A percentile compares a stretch with the other conserved stretches of the same genome.
These are phyloP conservation scores for Ceriops zippeliana DNA, from an alignment of 345 rosid species.

Conservation along the genomic window DNA sequence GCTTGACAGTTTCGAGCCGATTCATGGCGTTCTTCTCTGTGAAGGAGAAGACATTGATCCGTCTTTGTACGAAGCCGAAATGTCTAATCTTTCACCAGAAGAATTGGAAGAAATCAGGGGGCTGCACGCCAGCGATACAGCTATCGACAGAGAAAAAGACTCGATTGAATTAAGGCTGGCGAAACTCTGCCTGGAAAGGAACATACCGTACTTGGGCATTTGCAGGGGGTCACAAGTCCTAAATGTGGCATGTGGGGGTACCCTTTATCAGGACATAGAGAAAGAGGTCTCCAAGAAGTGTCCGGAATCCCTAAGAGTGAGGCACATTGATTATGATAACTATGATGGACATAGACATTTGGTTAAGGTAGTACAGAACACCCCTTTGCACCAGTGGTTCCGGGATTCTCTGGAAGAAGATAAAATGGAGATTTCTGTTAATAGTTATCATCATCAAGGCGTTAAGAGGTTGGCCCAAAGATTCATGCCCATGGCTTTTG, in stretches of 20 bases:
- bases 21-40: slow-evolving; percentile 89
- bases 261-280: slow-evolving; percentile 67
- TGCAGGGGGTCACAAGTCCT: slow-evolving; percentile 83
- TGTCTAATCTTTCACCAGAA: slow-evolving; percentile 45
- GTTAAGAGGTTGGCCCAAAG: slow-evolving; percentile 66
- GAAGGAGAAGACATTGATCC: slow-evolving; percentile 96
- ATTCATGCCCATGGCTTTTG: slow-evolving; percentile 76
- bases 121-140: slow-evolving; percentile 62
- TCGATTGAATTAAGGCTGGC: slow-evolving; percentile 70
- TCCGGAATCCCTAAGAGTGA: slow-evolving; percentile 27
- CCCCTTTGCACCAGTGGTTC: slow-evolving; percentile 70
- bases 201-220: slow-evolving; percentile 79
- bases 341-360: slow-evolving; percentile 77
- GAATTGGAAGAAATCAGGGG: slow-evolving; percentile 69
- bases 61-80: slow-evolving; percentile 54
- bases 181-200: slow-evolving; percentile 74
- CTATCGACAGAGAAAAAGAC: slow-evolving; percentile 75
- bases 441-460: slow-evolving; percentile 91
- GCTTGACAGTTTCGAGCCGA: slow-evolving; percentile 77
- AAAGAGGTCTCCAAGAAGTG: slow-evolving; percentile 44
- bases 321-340: slow-evolving; percentile 67
- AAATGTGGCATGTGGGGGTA: slow-evolving; percentile 84
- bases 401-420: slow-evolving; percentile 50
- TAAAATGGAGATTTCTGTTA: slow-evolving; percentile 62
- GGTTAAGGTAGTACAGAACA: slow-evolving; percentile 47